Conservation (phyloP, 495 filamentous ascomycete species). For the Parachaetomium inaequale region DNA sequence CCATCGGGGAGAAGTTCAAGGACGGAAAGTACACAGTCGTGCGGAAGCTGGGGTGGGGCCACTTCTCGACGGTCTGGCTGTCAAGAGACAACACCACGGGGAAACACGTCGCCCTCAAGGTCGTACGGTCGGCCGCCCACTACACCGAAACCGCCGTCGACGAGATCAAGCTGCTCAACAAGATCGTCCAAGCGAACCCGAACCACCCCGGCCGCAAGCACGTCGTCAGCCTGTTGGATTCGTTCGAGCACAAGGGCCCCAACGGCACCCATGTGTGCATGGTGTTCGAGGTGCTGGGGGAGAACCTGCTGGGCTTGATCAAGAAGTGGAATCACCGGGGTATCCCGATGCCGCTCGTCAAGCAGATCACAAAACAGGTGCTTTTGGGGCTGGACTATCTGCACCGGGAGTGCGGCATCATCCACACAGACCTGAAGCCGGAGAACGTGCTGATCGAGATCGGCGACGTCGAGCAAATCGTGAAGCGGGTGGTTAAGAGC, state of each 20-base stretch:
- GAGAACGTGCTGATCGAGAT: conserved; percentile 99
- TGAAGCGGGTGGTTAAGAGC: conserved; percentile 90
- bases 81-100: conserved; percentile 85
- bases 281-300: conserved; percentile 97
- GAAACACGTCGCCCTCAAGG: conserved; percentile 96
- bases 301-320: conserved; percentile 93
- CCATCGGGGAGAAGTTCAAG: conserved; percentile 93
- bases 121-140: conserved; percentile 93
- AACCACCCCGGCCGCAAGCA: conserved; percentile 89
- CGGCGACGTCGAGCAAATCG: conserved; percentile 94
- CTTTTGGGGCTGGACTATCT: conserved; percentile 92
- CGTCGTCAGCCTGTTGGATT: conserved; percentile 92
- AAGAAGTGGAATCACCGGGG: conserved; percentile 98
- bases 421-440: conserved; percentile 96
- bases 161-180: conserved; percentile 96
- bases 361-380: conserved; percentile 98
- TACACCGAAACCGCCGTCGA: conserved; percentile 99
- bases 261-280: conserved; percentile 97
- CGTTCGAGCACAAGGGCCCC: conserved; percentile 95
- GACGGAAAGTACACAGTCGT: conserved; percentile 95
- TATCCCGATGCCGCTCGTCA: conserved; percentile 92
- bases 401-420: conserved; percentile 97
- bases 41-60: conserved; percentile 96
- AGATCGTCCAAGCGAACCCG: conserved; percentile 91
- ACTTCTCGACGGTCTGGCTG: conserved; percentile 98